phyloP scores from a whole-genome alignment of 2,329 filamentous ascomycete genomes.

The Epichloe amarillans region DNA sequence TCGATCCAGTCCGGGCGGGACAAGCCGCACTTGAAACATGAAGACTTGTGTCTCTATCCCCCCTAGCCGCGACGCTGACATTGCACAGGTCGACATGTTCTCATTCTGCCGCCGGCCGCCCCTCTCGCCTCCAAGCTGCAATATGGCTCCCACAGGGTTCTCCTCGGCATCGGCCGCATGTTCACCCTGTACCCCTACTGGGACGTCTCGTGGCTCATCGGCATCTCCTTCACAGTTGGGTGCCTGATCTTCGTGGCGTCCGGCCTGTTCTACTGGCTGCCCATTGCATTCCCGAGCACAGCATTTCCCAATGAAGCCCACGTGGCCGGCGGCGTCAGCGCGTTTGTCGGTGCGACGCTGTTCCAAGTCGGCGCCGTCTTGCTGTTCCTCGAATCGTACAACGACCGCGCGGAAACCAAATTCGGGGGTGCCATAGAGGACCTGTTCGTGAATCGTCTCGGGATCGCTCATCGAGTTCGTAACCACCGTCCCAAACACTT shows the following conservation, averaged over 20 bases:
- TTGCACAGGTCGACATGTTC: constrained; percentile 5
- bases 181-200: constrained; percentile 11
- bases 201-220: constrained; percentile 12
- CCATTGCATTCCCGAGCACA: constrained; percentile 35
- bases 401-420: constrained; percentile 32
- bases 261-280: constrained; percentile 45
- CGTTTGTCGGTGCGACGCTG: constrained; percentile 46
- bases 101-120: constrained; percentile 6
- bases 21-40: background rate
- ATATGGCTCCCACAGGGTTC: background rate
- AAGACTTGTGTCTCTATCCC: too few relatives aligned
- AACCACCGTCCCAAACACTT: background rate
- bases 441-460: constrained; percentile 5
- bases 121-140: constrained; percentile 7
- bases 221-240: constrained; percentile 10
- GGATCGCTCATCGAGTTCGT: background rate
- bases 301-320: constrained; percentile 29
- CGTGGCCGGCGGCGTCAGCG: constrained; percentile 36
- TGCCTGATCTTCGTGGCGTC: constrained; percentile 10
- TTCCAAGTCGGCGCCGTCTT: constrained; percentile 45
- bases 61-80: too few relatives aligned
- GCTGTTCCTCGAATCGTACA: constrained; percentile 46
- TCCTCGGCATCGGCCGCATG: constrained; percentile 10
- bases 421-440: constrained; percentile 30
- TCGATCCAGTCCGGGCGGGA: background rate